Percentiles rank a stretch among this genome's conserved stretches.
phyloP scores from a whole-genome alignment of 108 stramenopile genomes.

The Cyclotella choctawhatcheeana region DNA sequence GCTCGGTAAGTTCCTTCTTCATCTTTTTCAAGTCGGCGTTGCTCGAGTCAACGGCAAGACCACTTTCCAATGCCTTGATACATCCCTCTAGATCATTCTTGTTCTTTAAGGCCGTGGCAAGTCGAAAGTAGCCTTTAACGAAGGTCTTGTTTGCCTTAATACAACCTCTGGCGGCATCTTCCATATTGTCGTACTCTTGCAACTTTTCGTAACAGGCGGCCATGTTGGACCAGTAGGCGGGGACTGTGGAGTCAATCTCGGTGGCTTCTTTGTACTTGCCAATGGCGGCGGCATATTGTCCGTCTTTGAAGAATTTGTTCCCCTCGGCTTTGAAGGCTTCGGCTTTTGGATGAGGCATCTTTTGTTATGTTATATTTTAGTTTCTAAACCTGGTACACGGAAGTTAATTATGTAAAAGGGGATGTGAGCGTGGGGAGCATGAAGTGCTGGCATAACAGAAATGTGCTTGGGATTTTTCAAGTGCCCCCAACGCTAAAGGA shows the following conservation, averaged over 20 bases:
- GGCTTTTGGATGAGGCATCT: conserved; percentile 59
- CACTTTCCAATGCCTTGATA: conserved; percentile 88
- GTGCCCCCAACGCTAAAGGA: no score
- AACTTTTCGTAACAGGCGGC: conserved; percentile 95
- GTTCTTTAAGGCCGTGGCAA: conserved; percentile 88
- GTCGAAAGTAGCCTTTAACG: conserved; percentile 97
- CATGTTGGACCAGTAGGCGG: conserved; percentile 93
- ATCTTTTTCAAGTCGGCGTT: conserved; percentile 91
- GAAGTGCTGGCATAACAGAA: background rate
- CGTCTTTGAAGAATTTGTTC: conserved; percentile 88
- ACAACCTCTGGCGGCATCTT: conserved; percentile 88
- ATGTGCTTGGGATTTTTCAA: no score
- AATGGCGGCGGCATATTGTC: conserved; percentile 83
- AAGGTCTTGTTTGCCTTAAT: conserved; percentile 94
- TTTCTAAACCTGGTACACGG: no score
- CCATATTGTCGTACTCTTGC: conserved; percentile 89
- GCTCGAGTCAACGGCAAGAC: conserved; percentile 75
- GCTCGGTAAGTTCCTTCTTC: conserved; percentile 90
- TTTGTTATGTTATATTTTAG: conserved; percentile 5
- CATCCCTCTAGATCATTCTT: conserved; percentile 80
- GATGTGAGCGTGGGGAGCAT: background rate
- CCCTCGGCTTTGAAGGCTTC: conserved; percentile 90
- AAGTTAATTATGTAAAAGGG: no score
- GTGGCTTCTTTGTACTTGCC: conserved; percentile 92
- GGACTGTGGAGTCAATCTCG: conserved; percentile 69